These are phyloP conservation scores for Sporobolomyces roseus DNA, from an alignment of 768 basidiomycete species.

Conservation along the genomic window DNA sequence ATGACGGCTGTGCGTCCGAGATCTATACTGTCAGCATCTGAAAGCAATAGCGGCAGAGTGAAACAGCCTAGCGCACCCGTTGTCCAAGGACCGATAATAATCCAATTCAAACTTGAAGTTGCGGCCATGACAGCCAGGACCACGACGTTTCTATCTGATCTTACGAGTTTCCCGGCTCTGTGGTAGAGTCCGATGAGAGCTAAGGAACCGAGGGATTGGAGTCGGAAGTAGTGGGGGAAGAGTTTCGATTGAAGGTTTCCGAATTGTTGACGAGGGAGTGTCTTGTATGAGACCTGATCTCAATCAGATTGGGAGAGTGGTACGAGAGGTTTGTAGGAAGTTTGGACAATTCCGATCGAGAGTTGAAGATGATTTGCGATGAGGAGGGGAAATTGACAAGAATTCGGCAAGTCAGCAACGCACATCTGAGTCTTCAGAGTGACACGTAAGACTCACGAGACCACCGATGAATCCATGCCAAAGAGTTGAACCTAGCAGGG, in stretches of 20 bases:
- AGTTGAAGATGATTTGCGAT: too few species aligned
- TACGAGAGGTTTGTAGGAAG: neutral
- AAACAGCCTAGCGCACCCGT: conserved; percentile 7
- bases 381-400: neutral
- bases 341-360: too few species aligned
- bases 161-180: conserved; percentile 10
- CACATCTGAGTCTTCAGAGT: too few species aligned
- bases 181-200: conserved; percentile 26
- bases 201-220: conserved; percentile 10
- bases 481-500: conserved; percentile 24
- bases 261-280: conserved; percentile 40
- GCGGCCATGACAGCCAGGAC: conserved; percentile 17
- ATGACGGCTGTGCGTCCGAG: conserved; percentile 31
- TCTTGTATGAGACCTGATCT: conserved; percentile 28
- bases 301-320: too few species aligned
- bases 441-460: neutral
- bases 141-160: conserved; percentile 26
- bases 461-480: conserved; percentile 36
- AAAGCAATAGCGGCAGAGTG: neutral
- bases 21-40: neutral
- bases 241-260: conserved; percentile 38
- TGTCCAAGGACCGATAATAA: conserved; percentile 39
- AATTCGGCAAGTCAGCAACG: too few species aligned
- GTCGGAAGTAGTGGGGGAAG: conserved; percentile 38
- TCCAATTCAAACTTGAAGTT: conserved; percentile 27